Conservation (phyloP, 2,329 filamentous ascomycete genomes). For the Fusarium mundagurra region DNA sequence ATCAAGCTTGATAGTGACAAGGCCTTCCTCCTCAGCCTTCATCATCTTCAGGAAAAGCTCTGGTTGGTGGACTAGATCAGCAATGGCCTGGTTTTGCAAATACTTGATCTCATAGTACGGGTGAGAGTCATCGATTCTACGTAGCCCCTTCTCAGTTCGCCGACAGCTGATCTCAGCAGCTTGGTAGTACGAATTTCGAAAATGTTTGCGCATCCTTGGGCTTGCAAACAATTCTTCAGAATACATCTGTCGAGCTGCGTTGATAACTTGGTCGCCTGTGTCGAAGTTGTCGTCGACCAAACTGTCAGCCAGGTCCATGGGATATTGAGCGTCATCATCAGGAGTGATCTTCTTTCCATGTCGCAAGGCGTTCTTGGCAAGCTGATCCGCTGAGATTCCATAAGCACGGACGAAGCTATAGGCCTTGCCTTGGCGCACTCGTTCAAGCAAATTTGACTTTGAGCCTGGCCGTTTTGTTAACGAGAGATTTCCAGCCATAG, state of each 20-base stretch:
- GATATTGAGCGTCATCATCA: conserved; percentile 82
- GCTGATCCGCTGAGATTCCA: conserved; percentile 86
- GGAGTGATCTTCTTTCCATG: conserved; percentile 82
- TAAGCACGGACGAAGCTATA: conserved; percentile 88
- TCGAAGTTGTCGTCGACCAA: conserved; percentile 77
- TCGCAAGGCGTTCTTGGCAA: conserved; percentile 86
- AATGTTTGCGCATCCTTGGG: conserved; percentile 87
- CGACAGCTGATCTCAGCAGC: conserved; percentile 86
- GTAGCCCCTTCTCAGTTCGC: conserved; percentile 92
- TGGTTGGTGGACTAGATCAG: conserved; percentile 81
- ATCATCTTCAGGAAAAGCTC: conserved; percentile 97
- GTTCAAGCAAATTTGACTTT: conserved; percentile 82
- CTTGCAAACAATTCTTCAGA: conserved; percentile 89
- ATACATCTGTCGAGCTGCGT: conserved; percentile 86
- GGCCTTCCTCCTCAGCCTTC: conserved; percentile 92
- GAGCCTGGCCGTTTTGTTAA: conserved; percentile 84
- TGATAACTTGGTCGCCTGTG: conserved; percentile 79
- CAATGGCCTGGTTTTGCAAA: conserved; percentile 86
- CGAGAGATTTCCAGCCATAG: conserved; percentile 69
- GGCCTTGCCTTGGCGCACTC: conserved; percentile 81
- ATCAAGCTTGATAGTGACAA: conserved; percentile 84
- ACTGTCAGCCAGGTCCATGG: conserved; percentile 87
- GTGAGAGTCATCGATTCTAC: conserved; percentile 93
- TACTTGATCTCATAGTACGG: conserved; percentile 99
- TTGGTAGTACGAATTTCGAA: conserved; percentile 85